Base-by-base conservation (phyloP, 768 basidiomycete genomes). In the Lentinula raphanica region DNA sequence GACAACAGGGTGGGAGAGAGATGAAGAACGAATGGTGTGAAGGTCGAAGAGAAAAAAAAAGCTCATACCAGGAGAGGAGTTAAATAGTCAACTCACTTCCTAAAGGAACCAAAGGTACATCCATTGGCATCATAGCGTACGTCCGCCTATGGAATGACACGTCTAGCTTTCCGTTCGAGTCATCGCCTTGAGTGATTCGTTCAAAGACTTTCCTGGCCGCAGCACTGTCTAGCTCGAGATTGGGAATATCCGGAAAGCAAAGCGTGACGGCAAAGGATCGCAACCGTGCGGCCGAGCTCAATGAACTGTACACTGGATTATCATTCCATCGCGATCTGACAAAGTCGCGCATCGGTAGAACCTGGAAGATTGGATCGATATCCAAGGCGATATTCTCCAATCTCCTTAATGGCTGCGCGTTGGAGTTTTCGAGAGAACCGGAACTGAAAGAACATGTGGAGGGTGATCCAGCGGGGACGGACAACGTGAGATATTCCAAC, bases 341-440 rank as follows among this genome's bases (percentile, higher is more conserved):
- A 5, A 53, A 40, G 13, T 53, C 35, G 5, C 35, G 36, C 51
- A 53, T 53, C 8, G 38, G 13, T 15, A 25, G 12, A 28, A 53
- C 51, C n/a, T 53, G 51, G 11, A 40, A 53, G 13, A 53, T 53
- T 28, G 51, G 51, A 27, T 53, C 51, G 28, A 53, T 53, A 35
- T 53, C 51, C 13, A 53, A 36, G n/a, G 51, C 51, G 51, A 53
- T 35, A n/a, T 53, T 53, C 21, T 53, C 51, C 36, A 53, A 39
- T 1, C 36, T 50, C 5, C 35, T 36, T 15, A 39, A 23, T 8
- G 36, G 35, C 36, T 11, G 3, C 7, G 19, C 17, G 23, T 13
- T 29, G 13, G 27, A 48, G 25, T 29, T 28, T 28, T 23, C 32
- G 12, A 32, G 21, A 12, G 50, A 51, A 21, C 51, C 21, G 11